Conservation (phyloP, 768 basidiomycete genomes). For the Kondoa subrosea region DNA sequence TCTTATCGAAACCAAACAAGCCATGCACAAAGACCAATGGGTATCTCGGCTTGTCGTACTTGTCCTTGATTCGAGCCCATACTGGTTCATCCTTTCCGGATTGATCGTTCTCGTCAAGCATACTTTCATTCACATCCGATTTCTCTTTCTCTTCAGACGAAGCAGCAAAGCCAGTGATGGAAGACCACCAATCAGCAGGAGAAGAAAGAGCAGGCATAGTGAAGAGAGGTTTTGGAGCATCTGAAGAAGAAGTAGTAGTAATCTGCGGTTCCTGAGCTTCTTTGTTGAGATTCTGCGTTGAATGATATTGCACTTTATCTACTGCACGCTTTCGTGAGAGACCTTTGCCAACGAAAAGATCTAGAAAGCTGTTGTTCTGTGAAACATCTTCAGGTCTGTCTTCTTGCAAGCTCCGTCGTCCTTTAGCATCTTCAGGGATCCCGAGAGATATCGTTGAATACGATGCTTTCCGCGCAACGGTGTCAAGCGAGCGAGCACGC, state of each 20-base stretch:
- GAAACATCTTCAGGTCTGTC: neutral
- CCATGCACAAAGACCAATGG: slow-evolving; percentile 6
- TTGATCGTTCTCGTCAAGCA: neutral
- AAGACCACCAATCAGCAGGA: neutral
- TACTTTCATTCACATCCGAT: neutral
- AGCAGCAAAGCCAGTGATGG: neutral
- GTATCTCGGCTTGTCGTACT: neutral
- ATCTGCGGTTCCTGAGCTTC: neutral
- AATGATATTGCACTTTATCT: neutral
- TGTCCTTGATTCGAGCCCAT: neutral
- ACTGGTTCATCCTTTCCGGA: neutral
- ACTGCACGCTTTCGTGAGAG: neutral
- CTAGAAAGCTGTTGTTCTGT: neutral
- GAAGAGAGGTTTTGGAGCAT: neutral
- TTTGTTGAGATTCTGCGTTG: neutral
- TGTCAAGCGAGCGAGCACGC: too few relatives aligned
- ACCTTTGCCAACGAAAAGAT: neutral
- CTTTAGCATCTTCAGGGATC: too few relatives aligned
- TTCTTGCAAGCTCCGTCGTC: neutral
- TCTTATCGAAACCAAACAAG: slow-evolving; percentile 55
- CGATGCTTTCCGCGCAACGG: too few relatives aligned
- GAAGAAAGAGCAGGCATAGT: neutral
- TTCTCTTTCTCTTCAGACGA: neutral
- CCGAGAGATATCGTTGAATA: neutral
- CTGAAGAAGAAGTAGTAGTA: neutral